Evolutionary conservation across 768 basidiomycete genomes (phyloP), one percentile per base, ranked within the genome.

Genomic region (Ramaria rubella): DNA sequence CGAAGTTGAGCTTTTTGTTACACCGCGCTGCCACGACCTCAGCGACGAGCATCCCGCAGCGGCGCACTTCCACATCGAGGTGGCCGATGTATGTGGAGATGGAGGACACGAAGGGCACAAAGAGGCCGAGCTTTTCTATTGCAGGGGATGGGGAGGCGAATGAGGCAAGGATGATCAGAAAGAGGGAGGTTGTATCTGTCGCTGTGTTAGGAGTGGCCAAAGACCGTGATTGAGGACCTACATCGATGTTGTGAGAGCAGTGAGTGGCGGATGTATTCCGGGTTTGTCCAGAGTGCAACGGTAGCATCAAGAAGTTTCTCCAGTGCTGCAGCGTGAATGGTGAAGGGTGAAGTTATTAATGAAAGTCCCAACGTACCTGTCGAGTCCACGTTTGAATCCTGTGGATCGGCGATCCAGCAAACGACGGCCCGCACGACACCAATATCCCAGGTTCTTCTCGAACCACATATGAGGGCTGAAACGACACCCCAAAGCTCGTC

Each of bases 31-130:
- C 88, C 8, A 87, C 77, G 17, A 86, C 74, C 70, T 99, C 95
- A 0, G 90, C 95, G 0, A 82, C 83, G 31, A 97, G 78, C 93
- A 99, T 95, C 3, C 96, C 96, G 62, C 92, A 88, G 24, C 85
- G 79, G 3, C 95, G 85, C 19, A 96, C 78, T 3, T 83, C 76
- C 1, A 75, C 70, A 52, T 95, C 91, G 5, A 84, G 70, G 68
- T 95, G 91, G 1, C 77, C 77, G 44, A 99, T 82, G 64, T 96
- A 97, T 5, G 71, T 69, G 5, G 85, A 80, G 45, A 96, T 76
- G 12, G 81, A 81, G 21, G 74, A 71, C 59, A 97, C 77, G 64
- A 97, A 86, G 1, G 73, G 57, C 4, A 82, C 73, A 12, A 81
- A 82, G 29, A 78, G 68, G 2, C 81, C 76, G 3, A 87, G 68